phyloP scores from a whole-genome alignment of 495 filamentous ascomycete genomes.

The Daldinia vernicosa region DNA sequence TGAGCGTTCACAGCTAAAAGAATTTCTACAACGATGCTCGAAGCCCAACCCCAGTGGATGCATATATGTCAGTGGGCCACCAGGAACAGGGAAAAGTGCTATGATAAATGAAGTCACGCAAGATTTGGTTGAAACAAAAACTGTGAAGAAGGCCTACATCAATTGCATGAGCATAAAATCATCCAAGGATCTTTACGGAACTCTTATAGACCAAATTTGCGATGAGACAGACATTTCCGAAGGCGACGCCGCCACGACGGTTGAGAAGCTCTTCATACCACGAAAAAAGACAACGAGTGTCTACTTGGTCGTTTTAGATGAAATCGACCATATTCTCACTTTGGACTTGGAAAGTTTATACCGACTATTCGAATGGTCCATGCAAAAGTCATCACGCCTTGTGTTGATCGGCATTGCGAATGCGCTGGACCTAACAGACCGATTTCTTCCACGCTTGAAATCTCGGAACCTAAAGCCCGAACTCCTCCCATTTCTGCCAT shows the following conservation, averaged over 20 bases:
- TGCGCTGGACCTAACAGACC: slow-evolving; percentile 92
- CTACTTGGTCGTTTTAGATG: slow-evolving; percentile 87
- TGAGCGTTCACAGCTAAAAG: slow-evolving; percentile 74
- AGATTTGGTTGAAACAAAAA: slow-evolving; percentile 55
- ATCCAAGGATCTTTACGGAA: slow-evolving; percentile 81
- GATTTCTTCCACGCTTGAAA: slow-evolving; percentile 93
- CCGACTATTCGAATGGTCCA: slow-evolving; percentile 91
- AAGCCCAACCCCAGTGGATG: slow-evolving; percentile 74
- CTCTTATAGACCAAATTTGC: slow-evolving; percentile 65
- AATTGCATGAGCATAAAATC: slow-evolving; percentile 97
- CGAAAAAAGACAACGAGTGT: slow-evolving; percentile 63
- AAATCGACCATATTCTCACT: slow-evolving; percentile 92
- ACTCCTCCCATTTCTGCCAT: slow-evolving; percentile 91
- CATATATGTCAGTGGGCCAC: slow-evolving; percentile 93
- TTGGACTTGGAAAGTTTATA: slow-evolving; percentile 88
- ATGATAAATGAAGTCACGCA: slow-evolving; percentile 82
- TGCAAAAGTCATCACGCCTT: slow-evolving; percentile 78
- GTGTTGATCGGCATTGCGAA: slow-evolving; percentile 94
- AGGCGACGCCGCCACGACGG: slow-evolving; percentile 63
- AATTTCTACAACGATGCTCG: slow-evolving; percentile 73
- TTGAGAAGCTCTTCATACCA: slow-evolving; percentile 72
- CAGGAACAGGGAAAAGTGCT: slow-evolving; percentile 96
- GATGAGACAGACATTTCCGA: slow-evolving; percentile 52
- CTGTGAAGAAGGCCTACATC: slow-evolving; percentile 76
- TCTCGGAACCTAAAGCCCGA: slow-evolving; percentile 88